Base-by-base conservation (phyloP, 2,329 filamentous ascomycete genomes). In the Nemania serpens region DNA sequence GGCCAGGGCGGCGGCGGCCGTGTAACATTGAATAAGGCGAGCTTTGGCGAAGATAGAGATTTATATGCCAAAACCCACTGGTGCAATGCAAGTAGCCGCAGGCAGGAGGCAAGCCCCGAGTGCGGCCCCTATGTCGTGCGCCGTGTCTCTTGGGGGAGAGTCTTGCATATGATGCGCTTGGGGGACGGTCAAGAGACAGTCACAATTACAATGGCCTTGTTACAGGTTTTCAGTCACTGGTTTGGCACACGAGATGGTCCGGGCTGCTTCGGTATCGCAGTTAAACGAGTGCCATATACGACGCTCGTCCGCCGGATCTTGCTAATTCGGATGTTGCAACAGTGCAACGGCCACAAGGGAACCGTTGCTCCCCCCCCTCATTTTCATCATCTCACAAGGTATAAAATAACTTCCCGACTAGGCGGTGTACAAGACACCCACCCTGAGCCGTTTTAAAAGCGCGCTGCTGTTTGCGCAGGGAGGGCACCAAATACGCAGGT, bases 31-130 rank as follows among this genome's bases (percentile, higher is more conserved):
- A 70, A 73, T 74, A 70, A 71, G 72, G 63, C 65, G 62, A 65
- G 59, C 60, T 71, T 71, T 72, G 69, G 71, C 72, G 70, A 73
- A 66, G 63, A 62, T 65, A 62, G 60, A 61, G 57, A 52, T 22
- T 18, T 39, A 25, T 49, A 46, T 61, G 54, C 51, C 62, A 67
- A 66, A 63, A 59, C 33, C 65, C 66, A 67, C 64, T 57, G 62
- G 62, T 60, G 37, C 33, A 53, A 71, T 74, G 72, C 71, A 71
- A 59, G 68, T 56, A 71, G 20, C 71, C 71, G 71, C 12, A 41
- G 37, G 68, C 66, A 67, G 68, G 66, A 66, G 66, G 64, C 60
- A 66, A 50, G 65, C 66, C 68, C 66, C 69, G 47, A 69, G 64
- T 64, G 64, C 68, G 61, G 68, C 61, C 54, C 63, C 58, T 66